These are phyloP conservation scores for Pyrus hybrid DNA, from an alignment of 331 rosid species.

Conservation along the genomic window DNA sequence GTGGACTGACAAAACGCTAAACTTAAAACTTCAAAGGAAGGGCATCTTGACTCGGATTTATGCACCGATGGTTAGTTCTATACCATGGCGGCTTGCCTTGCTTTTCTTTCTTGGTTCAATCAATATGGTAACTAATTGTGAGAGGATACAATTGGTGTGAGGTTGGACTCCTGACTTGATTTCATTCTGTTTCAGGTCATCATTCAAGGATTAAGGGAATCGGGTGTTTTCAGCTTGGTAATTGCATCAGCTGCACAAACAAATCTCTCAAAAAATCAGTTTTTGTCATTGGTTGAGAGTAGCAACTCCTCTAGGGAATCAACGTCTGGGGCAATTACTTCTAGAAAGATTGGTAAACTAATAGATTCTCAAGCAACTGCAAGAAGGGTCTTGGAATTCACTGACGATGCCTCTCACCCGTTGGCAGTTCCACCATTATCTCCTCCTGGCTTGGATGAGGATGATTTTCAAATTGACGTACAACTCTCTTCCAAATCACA, in stretches of 20 bases:
- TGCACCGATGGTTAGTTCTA: constrained; percentile 64
- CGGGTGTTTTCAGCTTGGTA: constrained; percentile 56
- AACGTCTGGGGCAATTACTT: constrained; percentile 32
- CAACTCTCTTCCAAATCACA: background rate
- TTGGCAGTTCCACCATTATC: constrained; percentile 70
- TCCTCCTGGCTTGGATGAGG: constrained; percentile 48
- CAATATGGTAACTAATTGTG: background rate
- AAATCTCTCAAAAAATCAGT: constrained; percentile 45
- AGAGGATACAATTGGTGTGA: background rate
- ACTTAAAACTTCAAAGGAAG: constrained; percentile 61
- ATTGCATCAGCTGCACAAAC: constrained; percentile 55
- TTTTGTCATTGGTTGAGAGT: constrained; percentile 59
- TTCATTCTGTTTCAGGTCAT: constrained; percentile 43
- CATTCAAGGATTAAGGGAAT: constrained; percentile 68
- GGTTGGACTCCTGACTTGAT: background rate
- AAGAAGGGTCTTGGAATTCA: constrained; percentile 61
- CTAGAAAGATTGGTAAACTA: constrained; percentile 53
- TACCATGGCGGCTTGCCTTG: background rate
- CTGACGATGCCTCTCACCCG: constrained; percentile 26
- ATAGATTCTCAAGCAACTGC: constrained; percentile 41
- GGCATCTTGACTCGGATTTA: constrained; percentile 78
- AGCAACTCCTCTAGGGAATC: constrained; percentile 55
- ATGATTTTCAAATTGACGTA: constrained; percentile 16
- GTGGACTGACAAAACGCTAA: constrained; percentile 64
- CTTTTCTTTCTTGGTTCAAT: background rate